Conservation (phyloP, 768 basidiomycete species). For the Rhodocollybia butyracea region DNA sequence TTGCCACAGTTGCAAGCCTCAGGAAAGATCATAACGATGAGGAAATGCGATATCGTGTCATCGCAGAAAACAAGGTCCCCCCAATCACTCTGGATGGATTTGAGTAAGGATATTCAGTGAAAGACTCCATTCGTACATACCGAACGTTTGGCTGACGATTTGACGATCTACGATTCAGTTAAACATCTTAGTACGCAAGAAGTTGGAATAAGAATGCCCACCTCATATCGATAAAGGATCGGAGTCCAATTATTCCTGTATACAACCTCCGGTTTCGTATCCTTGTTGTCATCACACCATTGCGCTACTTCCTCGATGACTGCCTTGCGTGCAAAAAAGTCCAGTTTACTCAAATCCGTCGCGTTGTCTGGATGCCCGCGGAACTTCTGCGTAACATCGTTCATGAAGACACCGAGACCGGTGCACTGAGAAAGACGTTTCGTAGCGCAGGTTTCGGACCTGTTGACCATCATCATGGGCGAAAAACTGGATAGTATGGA, state of each 20-base stretch:
- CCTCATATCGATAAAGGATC: neutral
- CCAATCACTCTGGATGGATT: slow-evolving; percentile 12
- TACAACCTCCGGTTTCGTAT: neutral
- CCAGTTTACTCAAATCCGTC: slow-evolving; percentile 13
- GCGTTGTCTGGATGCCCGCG: slow-evolving; percentile 7
- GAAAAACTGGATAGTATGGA: slow-evolving; percentile 10
- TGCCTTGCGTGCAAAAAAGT: slow-evolving; percentile 16
- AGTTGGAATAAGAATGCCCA: neutral
- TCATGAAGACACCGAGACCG: slow-evolving; percentile 11
- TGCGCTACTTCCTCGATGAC: slow-evolving; percentile 15
- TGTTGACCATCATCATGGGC: slow-evolving; percentile 17
- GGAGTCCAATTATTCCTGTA: neutral
- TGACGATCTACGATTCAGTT: neutral
- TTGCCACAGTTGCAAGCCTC: slow-evolving; percentile 15
- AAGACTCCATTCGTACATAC: neutral
- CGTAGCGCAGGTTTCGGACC: slow-evolving; percentile 18
- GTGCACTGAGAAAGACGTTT: slow-evolving; percentile 16
- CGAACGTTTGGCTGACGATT: neutral
- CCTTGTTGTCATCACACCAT: slow-evolving; percentile 13
- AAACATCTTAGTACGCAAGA: neutral
- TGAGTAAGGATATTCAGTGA: neutral
- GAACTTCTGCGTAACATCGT: slow-evolving; percentile 17
- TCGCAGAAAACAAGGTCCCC: slow-evolving; percentile 21
- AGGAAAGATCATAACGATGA: slow-evolving; percentile 18
- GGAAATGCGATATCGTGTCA: slow-evolving; percentile 13